Evolutionary conservation across 139 green algal genomes (phyloP), one percentile per base, ranked within the genome.

Genomic region (Chlorella sp.): DNA sequence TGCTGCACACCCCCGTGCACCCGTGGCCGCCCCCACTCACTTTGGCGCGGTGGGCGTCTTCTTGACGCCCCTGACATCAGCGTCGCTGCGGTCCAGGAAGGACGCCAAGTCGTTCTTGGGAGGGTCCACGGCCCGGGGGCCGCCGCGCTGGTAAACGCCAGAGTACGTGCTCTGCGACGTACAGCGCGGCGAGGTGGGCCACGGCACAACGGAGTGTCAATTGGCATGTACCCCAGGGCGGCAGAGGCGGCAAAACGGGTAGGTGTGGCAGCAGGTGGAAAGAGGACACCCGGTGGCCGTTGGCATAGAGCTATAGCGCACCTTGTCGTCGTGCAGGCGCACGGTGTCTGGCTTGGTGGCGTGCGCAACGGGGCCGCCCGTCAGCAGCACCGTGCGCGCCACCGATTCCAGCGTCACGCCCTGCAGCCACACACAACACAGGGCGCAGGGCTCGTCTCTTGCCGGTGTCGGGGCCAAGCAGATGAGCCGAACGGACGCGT

Each of bases 81-180:
- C 62, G 5, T 72, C 67, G 4, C 34, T 73, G 61, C 81, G 70
- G 70, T 88, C 80, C 63, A 79, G 78, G 5, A 88, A 24, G 27
- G 69, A 32, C 20, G 69, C 72, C 35, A 88, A 75, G 73, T 82
- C 78, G 20, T 49, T 69, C 31, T 72, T 69, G 35, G 72, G 64
- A 27, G 66, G 49, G 62, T 86, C 76, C 17, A 85, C 77, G 50
- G 85, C 88, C 42, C 77, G 88, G 59, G 87, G 85, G 3, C 87
- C 87, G 31, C 87, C 87, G 3, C 80, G 80, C 10, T 78, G 79
- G 73, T 92, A 92, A 30, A 92, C 85, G 24, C 87, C 85, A 23
- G 85, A 84, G 80, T 85, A 87, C 3, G 73, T 81, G 49, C n/a
- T 65, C 77, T 84, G 77, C 65, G 35, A 30, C n/a, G n/a, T n/a